Conservation (phyloP, 169 alveolate species). For the Babesia divergens region DNA sequence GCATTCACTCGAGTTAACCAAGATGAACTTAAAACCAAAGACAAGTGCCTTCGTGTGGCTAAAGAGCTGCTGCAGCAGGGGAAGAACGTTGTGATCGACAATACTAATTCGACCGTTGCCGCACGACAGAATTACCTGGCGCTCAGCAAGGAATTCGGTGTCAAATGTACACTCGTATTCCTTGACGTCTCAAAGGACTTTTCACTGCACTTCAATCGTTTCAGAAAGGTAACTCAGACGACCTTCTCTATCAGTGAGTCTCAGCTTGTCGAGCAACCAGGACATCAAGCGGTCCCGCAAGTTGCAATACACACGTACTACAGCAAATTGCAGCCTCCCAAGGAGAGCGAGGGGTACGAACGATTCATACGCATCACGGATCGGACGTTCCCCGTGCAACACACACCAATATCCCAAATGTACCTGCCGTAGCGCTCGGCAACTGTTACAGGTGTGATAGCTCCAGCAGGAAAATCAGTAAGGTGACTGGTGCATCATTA, state of each 20-base stretch:
- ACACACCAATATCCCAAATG: slow-evolving; percentile 10
- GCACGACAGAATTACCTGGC: slow-evolving; percentile 9
- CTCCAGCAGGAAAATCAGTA: too few species aligned
- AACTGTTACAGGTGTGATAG: too few species aligned
- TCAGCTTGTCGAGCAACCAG: not conserved
- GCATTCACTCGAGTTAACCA: not conserved
- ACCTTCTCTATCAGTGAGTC: not conserved
- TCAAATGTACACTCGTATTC: slow-evolving; percentile 19
- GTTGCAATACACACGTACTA: slow-evolving; percentile 4
- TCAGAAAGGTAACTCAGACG: slow-evolving; percentile 17
- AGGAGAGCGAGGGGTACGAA: slow-evolving; percentile 32
- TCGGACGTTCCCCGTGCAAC: slow-evolving; percentile 45
- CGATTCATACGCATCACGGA: slow-evolving; percentile 23
- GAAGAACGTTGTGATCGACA: slow-evolving; percentile 41
- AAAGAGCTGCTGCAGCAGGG: not conserved
- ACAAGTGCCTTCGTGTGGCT: not conserved
- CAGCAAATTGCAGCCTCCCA: slow-evolving; percentile 18
- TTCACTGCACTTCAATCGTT: slow-evolving; percentile 26
- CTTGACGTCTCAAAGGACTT: slow-evolving; percentile 41
- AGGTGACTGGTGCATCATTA: too few species aligned
- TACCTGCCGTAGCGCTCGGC: slow-evolving; percentile 30
- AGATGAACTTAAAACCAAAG: not conserved
- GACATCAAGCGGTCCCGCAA: not conserved
- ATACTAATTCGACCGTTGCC: not conserved
- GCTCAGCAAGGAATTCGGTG: not conserved